Evolutionary conservation across 2,329 filamentous ascomycete species (phyloP), one percentile per base, ranked within the genome.

Genomic region (Neonectria punicea): DNA sequence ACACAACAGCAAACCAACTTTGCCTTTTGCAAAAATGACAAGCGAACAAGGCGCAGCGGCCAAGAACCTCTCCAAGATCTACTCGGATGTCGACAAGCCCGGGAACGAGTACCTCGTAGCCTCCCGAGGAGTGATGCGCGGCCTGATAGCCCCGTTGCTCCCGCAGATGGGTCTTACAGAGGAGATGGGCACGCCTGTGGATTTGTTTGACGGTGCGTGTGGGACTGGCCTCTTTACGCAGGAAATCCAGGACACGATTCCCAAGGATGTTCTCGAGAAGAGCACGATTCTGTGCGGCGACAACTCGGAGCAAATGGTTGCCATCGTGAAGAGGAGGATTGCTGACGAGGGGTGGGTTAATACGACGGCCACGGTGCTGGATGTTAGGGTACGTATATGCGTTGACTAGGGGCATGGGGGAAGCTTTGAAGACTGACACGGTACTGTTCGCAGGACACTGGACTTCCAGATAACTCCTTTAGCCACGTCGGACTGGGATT

Each of bases 281-380:
- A 86, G 85, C 74, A 80, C 78, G 22, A 78, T 88, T 58, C 70
- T 85, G n/a, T 85, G 82, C 32, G 81, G 82, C 4, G 87, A 89
- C 69, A 77, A 80, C 22, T 82, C 84, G 0, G 75, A 77, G 1
- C 74, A 70, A 3, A 77, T 86, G 73, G 74, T 88, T 3, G 77
- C 76, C 2, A 67, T 81, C 25, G 74, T 83, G 6, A 76, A 78
- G 66, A 75, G 70, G 58, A 79, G 83, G 36, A 78, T 81, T 14
- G 66, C 73, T 13, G 71, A 67, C 0, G 80, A 86, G 54, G 77
- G 75, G 1, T 88, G 86, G 85, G 71, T 79, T 2, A 84, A 83
- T 56, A 76, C 80, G 0, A 79, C 83, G 67, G 78, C 80, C 0
- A 79, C 77, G 43, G 72, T 80, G 5, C 66, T 84, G 34, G 34